A percentile compares a stretch with the other conserved stretches of the same genome.
phyloP scores from a whole-genome alignment of 139 green algal genomes.

The Chlamydomonas urium region DNA sequence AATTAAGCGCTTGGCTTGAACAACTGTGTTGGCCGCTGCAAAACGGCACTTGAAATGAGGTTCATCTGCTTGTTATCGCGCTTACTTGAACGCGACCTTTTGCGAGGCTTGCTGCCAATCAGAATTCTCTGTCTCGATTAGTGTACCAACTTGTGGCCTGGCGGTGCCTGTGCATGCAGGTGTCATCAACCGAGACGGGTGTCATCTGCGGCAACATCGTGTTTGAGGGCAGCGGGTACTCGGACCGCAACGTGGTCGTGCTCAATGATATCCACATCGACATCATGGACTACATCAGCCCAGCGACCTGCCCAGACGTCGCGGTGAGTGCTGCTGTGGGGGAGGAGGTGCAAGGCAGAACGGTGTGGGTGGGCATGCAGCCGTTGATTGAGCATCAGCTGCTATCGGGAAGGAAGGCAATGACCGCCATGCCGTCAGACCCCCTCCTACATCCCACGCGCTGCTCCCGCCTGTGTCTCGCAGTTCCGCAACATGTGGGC shows the following conservation, averaged over 20 bases:
- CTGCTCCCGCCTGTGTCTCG: not conserved
- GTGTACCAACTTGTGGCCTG: not conserved
- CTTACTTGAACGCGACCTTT: too few species aligned
- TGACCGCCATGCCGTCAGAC: too few species aligned
- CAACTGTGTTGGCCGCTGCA: too few species aligned
- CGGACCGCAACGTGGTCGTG: conserved; percentile 86
- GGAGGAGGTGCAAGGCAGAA: too few species aligned
- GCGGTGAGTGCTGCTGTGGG: too few species aligned
- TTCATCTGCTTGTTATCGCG: not conserved
- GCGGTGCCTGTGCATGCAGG: too few species aligned
- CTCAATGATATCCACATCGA: conserved; percentile 99
- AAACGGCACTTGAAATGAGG: too few species aligned
- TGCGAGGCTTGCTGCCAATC: not conserved
- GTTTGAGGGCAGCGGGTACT: conserved; percentile 81
- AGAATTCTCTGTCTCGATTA: not conserved
- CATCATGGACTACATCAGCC: conserved; percentile 99
- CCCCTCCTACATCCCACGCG: too few species aligned
- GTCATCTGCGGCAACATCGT: conserved; percentile 99
- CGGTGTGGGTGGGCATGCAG: too few species aligned
- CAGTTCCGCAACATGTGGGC: conserved; percentile 90
- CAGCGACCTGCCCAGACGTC: conserved; percentile 82
- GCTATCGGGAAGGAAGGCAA: too few species aligned
- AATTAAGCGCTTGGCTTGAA: too few species aligned
- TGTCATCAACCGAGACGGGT: conserved; percentile 96
- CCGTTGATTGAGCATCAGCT: too few species aligned